Evolutionary conservation across 2,329 filamentous ascomycete genomes (phyloP).

Genomic region (Elsinoe australis): DNA sequence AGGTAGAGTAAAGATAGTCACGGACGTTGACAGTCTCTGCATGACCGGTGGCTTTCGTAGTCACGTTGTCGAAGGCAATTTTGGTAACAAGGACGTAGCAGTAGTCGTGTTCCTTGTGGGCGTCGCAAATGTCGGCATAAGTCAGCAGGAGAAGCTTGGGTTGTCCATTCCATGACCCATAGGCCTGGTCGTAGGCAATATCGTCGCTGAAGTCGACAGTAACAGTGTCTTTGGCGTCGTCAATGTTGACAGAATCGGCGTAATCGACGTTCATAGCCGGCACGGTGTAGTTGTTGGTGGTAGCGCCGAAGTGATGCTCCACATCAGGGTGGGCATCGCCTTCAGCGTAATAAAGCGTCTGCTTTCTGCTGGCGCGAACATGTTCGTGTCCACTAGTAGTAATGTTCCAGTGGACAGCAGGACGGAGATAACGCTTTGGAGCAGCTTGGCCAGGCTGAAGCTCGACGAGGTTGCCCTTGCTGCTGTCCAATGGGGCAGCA

Average conservation of each 20-base stretch:
- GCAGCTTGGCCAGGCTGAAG: conserved; percentile 17
- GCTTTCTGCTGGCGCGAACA: background rate
- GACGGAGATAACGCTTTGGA: conserved; percentile 17
- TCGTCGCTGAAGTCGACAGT: conserved; percentile 7
- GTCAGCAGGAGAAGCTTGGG: conserved; percentile 8
- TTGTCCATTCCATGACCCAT: conserved; percentile 1
- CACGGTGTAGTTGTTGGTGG: conserved; percentile 7
- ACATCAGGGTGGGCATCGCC: conserved; percentile 1
- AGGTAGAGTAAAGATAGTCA: no score
- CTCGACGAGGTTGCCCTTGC: background rate
- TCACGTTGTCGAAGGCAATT: background rate
- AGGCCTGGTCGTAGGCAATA: background rate
- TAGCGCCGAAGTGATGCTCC: conserved; percentile 12
- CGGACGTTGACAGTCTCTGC: background rate
- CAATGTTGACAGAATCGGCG: conserved; percentile 10
- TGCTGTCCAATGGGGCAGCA: no score
- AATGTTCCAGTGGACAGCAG: conserved; percentile 17
- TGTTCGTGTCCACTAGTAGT: background rate
- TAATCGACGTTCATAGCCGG: conserved; percentile 11
- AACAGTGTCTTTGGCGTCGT: background rate
- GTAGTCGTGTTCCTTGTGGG: background rate
- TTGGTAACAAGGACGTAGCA: conserved; percentile 8
- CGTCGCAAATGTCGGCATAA: background rate
- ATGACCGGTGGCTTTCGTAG: no score
- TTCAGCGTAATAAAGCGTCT: conserved; percentile 1